Conservation (phyloP, 495 filamentous ascomycete species). For the Tuber aestivum region DNA sequence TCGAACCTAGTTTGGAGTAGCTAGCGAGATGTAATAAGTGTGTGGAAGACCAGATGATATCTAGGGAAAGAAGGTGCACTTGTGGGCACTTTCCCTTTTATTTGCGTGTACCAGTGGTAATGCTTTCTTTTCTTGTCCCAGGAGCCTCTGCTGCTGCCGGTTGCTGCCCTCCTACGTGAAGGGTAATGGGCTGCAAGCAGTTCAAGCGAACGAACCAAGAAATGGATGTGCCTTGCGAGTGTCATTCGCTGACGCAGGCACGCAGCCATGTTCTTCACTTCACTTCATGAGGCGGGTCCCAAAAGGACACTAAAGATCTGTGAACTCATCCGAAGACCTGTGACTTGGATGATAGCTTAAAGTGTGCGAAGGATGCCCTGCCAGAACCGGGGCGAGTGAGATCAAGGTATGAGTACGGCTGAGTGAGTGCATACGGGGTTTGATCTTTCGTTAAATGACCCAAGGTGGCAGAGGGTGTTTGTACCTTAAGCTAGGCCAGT, state of each 20-base stretch:
- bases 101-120: conserved; percentile 23
- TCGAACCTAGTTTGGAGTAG: conserved; percentile 31
- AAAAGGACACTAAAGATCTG: conserved; percentile 23
- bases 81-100: conserved; percentile 24
- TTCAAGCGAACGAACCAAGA: conserved; percentile 32
- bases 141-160: not conserved
- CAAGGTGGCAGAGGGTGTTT: not conserved
- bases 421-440: conserved; percentile 23
- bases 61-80: conserved; percentile 21
- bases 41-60: conserved; percentile 24
- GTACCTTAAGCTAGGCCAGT: conserved; percentile 16
- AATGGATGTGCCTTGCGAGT: conserved; percentile 33
- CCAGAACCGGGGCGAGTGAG: conserved; percentile 23
- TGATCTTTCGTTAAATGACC: conserved; percentile 19
- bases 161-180: not conserved
- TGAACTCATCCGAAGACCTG: conserved; percentile 21
- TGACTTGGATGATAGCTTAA: conserved; percentile 23
- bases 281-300: conserved; percentile 8
- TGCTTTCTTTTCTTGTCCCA: not conserved
- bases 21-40: conserved; percentile 9
- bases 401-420: conserved; percentile 24
- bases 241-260: conserved; percentile 33
- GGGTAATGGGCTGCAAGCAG: conserved; percentile 14
- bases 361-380: conserved; percentile 21
- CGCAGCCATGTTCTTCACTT: conserved; percentile 19